phyloP scores from a whole-genome alignment of 179 eudicot genomes.

The Nepenthes alata region DNA sequence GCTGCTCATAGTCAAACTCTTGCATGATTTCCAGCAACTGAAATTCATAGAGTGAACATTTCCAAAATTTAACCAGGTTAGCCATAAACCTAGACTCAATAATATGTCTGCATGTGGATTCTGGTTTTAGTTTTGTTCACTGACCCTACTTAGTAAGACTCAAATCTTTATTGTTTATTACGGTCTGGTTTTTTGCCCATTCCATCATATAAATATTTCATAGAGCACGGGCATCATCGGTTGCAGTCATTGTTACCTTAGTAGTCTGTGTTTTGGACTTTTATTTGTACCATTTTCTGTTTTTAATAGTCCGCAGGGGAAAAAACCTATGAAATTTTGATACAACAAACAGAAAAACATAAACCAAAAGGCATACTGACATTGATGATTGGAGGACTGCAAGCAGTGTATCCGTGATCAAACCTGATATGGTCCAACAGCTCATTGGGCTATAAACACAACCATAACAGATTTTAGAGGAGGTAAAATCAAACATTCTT shows the following conservation, averaged over 20 bases:
- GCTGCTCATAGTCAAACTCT: constrained; percentile 56
- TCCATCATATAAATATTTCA: neutral
- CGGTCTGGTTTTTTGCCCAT: too few relatives aligned
- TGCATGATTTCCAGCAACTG: constrained; percentile 76
- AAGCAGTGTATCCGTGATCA: constrained; percentile 91
- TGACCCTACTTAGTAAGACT: too few relatives aligned
- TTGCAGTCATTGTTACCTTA: neutral
- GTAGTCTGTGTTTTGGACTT: too few relatives aligned
- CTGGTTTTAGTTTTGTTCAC: neutral
- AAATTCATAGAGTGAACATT: constrained; percentile 1
- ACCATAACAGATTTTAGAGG: constrained; percentile 3
- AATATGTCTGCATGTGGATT: neutral
- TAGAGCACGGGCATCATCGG: neutral
- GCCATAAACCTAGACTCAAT: neutral
- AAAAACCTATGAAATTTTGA: neutral
- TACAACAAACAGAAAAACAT: neutral
- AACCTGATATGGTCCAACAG: constrained; percentile 79
- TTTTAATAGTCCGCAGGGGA: neutral
- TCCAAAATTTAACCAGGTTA: neutral
- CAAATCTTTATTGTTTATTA: too few relatives aligned
- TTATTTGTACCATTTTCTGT: neutral
- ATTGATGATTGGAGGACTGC: constrained; percentile 71
- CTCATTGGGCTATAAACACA: constrained; percentile 45
- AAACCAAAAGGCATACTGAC: constrained; percentile 28
- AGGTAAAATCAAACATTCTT: neutral